A percentile compares a stretch with the other conserved stretches of the same genome.
Conservation (phyloP, 2,329 filamentous ascomycete species). For the Curvularia verruculosa region DNA sequence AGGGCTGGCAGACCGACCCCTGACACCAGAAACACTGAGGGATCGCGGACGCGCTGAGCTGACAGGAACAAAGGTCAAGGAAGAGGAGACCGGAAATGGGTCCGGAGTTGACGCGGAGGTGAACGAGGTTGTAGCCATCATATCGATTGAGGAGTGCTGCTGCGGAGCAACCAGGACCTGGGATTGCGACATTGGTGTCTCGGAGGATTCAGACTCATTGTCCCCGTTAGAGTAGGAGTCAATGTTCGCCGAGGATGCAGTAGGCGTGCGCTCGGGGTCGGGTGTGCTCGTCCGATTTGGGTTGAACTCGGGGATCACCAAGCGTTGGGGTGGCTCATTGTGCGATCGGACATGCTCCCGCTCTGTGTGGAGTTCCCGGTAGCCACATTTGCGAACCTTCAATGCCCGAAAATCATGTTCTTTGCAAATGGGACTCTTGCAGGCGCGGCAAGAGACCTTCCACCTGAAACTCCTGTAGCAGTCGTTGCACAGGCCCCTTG, state of each 20-base stretch:
- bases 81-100: slow-evolving; percentile 29
- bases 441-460: slow-evolving; percentile 65
- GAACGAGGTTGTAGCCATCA: slow-evolving; percentile 38
- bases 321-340: slow-evolving; percentile 38
- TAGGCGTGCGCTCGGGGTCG: slow-evolving; percentile 35
- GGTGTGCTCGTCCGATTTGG: slow-evolving; percentile 33
- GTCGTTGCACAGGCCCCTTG: slow-evolving; percentile 63
- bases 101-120: slow-evolving; percentile 33
- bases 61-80: slow-evolving; percentile 40
- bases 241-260: slow-evolving; percentile 29
- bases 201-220: slow-evolving; percentile 36
- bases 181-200: slow-evolving; percentile 44
- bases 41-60: slow-evolving; percentile 47
- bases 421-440: slow-evolving; percentile 63
- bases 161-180: slow-evolving; percentile 40
- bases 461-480: slow-evolving; percentile 64
- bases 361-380: slow-evolving; percentile 60
- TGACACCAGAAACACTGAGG: slow-evolving; percentile 46
- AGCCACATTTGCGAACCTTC: slow-evolving; percentile 63
- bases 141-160: slow-evolving; percentile 32
- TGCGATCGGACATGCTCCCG: slow-evolving; percentile 48
- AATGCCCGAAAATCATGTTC: slow-evolving; percentile 65
- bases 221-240: slow-evolving; percentile 32
- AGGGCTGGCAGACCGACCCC: slow-evolving; percentile 38
- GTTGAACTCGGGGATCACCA: slow-evolving; percentile 48